These are phyloP conservation scores for Flueggea neowawraea DNA, from an alignment of 441 rosid species.

Conservation along the genomic window DNA sequence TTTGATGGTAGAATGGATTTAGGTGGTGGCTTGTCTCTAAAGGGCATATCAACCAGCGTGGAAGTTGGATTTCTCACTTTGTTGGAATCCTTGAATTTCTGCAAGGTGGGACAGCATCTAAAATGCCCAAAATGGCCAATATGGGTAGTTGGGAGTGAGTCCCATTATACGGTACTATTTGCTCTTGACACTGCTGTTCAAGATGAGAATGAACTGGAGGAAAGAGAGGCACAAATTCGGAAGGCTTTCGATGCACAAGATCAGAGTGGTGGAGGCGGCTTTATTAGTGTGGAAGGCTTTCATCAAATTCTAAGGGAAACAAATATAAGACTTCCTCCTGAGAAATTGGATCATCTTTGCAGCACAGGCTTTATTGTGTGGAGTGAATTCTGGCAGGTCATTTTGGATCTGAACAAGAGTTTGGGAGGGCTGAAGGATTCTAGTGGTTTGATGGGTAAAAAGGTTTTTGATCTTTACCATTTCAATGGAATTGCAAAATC, in stretches of 20 bases:
- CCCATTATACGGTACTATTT: conserved; percentile 93
- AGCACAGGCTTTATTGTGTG: conserved; percentile 85
- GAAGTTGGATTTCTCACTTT: conserved; percentile 98
- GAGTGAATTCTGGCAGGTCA: conserved; percentile 97
- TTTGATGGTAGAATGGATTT: conserved; percentile 97
- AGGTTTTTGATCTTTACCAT: conserved; percentile 91
- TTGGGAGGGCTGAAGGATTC: conserved; percentile 90
- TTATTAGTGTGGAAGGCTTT: conserved; percentile 90
- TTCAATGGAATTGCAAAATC: conserved; percentile 98
- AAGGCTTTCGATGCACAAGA: conserved; percentile 92
- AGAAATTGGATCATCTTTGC: conserved; percentile 69
- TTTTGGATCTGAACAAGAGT: conserved; percentile 72
- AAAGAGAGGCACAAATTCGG: conserved; percentile 83
- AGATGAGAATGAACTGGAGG: conserved; percentile 92
- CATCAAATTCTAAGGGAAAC: conserved; percentile 76
- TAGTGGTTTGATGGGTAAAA: conserved; percentile 92
- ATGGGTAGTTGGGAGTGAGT: conserved; percentile 99
- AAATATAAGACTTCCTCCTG: conserved; percentile 55
- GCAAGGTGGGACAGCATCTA: conserved; percentile 91
- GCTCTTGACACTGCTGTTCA: conserved; percentile 85
- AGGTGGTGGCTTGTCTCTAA: conserved; percentile 90
- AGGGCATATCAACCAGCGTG: conserved; percentile 72
- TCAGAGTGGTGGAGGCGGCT: conserved; percentile 99
- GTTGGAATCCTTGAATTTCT: conserved; percentile 89
- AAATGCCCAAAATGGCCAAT: conserved; percentile 97